These are phyloP conservation scores for Colletotrichum simmondsii DNA, from an alignment of 2,329 filamentous ascomycete genomes.

Conservation along the genomic window DNA sequence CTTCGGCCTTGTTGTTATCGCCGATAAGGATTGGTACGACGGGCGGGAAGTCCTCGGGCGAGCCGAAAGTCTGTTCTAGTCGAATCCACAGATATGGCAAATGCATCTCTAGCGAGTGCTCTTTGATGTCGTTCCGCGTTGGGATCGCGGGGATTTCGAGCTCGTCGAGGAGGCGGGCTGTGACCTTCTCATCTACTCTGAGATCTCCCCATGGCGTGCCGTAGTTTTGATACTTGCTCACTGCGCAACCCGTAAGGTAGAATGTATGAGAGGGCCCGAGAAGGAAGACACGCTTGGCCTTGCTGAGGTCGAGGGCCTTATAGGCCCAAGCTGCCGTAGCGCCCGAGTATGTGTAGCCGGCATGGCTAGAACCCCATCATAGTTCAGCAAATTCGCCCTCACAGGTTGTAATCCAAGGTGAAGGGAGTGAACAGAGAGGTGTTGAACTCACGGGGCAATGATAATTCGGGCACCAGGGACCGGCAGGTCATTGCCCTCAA, in stretches of 20 bases:
- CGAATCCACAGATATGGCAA: conserved; percentile 92
- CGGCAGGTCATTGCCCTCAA: conserved; percentile 72
- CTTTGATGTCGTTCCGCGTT: conserved; percentile 74
- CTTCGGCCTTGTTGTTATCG: conserved; percentile 72
- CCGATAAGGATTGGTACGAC: conserved; percentile 91
- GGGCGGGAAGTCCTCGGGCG: conserved; percentile 70
- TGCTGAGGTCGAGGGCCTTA: conserved; percentile 84
- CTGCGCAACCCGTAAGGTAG: conserved; percentile 80
- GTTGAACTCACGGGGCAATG: conserved; percentile 36
- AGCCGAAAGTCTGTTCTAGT: conserved; percentile 61
- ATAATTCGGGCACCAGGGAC: conserved; percentile 81
- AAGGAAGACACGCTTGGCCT: conserved; percentile 88
- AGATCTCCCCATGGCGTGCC: conserved; percentile 80
- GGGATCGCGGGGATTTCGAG: conserved; percentile 72
- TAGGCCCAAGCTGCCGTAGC: conserved; percentile 95
- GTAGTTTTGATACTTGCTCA: conserved; percentile 78
- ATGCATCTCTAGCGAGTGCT: conserved; percentile 98
- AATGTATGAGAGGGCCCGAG: conserved; percentile 93
- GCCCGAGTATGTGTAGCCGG: conserved; percentile 93
- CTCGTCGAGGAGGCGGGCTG: conserved; percentile 47
- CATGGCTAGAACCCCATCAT: conserved; percentile 71
- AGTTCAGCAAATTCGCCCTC: not conserved
- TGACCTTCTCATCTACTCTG: conserved; percentile 68
- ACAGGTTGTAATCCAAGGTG: no score
- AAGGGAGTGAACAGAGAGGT: no score